phyloP scores from a whole-genome alignment of 768 basidiomycete genomes.

The Baorangia bicolor region DNA sequence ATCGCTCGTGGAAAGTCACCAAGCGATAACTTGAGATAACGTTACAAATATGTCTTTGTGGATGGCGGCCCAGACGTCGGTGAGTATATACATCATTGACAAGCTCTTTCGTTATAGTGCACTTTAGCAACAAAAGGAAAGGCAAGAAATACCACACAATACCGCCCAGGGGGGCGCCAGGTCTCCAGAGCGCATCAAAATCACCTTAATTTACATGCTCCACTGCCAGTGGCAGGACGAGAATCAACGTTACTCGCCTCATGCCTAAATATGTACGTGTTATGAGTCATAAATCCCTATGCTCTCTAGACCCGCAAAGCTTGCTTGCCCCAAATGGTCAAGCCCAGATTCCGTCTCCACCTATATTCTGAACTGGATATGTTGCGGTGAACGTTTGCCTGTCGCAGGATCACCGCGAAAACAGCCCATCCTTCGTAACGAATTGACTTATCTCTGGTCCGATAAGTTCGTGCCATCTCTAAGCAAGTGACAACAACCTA shows the following conservation, averaged over 20 bases:
- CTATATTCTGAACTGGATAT: neutral
- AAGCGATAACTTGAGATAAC: too few species aligned
- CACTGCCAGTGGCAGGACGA: too few species aligned
- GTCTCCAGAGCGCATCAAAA: neutral
- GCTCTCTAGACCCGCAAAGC: neutral
- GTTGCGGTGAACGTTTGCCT: neutral
- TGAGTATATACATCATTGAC: neutral
- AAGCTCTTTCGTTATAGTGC: neutral
- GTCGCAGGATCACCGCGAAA: neutral
- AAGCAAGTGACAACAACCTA: neutral
- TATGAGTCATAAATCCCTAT: neutral
- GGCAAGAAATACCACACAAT: neutral
- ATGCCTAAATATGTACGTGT: neutral
- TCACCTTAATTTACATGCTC: constrained; percentile 2
- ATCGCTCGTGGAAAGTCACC: too few species aligned
- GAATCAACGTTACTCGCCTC: too few species aligned
- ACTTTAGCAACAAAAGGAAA: neutral
- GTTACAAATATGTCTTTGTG: too few species aligned
- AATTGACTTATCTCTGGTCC: neutral
- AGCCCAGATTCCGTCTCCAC: neutral
- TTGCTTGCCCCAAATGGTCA: neutral
- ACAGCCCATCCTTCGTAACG: neutral
- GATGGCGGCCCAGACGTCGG: too few species aligned
- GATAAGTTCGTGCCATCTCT: neutral
- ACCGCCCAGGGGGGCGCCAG: neutral